These are phyloP conservation scores for Phytophthora ramorum DNA, from an alignment of 352 stramenopile genomes.

Conservation along the genomic window DNA sequence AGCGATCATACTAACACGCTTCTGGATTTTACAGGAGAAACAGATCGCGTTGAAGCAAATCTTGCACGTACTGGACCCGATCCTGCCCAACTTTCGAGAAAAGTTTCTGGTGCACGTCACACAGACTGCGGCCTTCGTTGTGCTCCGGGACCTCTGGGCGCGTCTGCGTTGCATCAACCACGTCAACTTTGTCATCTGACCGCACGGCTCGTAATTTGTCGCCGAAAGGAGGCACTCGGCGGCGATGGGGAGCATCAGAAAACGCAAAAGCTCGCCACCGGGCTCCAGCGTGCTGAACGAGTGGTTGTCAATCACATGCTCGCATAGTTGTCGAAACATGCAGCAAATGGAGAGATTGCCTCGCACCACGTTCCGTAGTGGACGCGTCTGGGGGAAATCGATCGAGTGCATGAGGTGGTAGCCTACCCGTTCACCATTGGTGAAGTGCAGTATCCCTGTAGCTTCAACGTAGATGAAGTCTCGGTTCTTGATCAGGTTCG, in stretches of 20 bases:
- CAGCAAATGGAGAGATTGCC: constrained; percentile 56
- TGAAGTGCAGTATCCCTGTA: constrained; percentile 23
- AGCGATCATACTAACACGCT: background rate
- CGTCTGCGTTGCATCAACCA: background rate
- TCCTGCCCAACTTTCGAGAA: background rate
- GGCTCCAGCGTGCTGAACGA: constrained; percentile 42
- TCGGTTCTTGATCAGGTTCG: constrained; percentile 19
- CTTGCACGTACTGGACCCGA: background rate
- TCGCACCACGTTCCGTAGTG: constrained; percentile 40
- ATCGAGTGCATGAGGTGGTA: constrained; percentile 72
- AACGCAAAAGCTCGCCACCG: constrained; percentile 37
- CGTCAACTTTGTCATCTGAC: background rate
- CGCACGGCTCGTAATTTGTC: background rate
- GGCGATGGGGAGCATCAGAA: constrained; percentile 50
- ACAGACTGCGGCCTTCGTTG: background rate
- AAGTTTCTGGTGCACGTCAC: background rate
- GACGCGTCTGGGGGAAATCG: constrained; percentile 42
- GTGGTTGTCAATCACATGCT: constrained; percentile 50
- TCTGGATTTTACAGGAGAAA: background rate
- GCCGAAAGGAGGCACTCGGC: constrained; percentile 17
- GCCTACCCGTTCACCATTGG: constrained; percentile 40
- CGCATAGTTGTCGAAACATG: constrained; percentile 48
- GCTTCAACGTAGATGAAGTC: constrained; percentile 31
- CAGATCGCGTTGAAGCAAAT: background rate
- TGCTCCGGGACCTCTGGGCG: background rate